Percentiles rank a stretch among this genome's conserved stretches.
Evolutionary conservation across 805 yeast genomes (phyloP).

Genomic region (Candida broadrunensis): DNA sequence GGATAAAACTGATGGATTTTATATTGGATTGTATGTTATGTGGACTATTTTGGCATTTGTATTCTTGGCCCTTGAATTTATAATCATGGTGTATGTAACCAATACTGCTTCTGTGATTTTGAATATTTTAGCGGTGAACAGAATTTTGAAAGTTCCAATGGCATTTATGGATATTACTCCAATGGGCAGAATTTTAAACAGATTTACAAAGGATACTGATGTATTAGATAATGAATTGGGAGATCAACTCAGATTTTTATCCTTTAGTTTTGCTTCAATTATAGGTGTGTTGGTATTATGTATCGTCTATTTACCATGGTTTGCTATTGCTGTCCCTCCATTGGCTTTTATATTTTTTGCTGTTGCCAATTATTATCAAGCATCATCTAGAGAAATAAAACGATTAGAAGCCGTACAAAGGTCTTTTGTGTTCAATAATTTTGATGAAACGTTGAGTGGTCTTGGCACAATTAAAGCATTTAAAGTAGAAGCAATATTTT

Average conservation of each 20-base stretch:
- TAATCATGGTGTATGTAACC: conserved; percentile 44
- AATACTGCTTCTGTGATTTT: conserved; percentile 50
- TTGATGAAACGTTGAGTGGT: conserved; percentile 70
- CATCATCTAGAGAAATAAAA: conserved; percentile 72
- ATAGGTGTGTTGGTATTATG: conserved; percentile 63
- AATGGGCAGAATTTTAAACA: conserved; percentile 73
- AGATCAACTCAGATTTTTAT: conserved; percentile 58
- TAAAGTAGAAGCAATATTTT: conserved; percentile 44
- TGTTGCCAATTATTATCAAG: conserved; percentile 58
- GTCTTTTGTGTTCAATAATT: conserved; percentile 67
- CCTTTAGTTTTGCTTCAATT: conserved; percentile 49
- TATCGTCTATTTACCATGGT: conserved; percentile 71
- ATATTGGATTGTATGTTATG: conserved; percentile 69
- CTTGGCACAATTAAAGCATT: conserved; percentile 63
- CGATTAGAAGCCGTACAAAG: conserved; percentile 71
- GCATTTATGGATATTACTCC: conserved; percentile 78
- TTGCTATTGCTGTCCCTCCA: conserved; percentile 64
- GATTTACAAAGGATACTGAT: conserved; percentile 84
- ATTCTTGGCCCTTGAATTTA: conserved; percentile 37
- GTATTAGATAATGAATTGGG: conserved; percentile 70
- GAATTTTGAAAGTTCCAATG: conserved; percentile 70
- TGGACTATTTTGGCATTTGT: conserved; percentile 47
- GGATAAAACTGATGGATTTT: conserved; percentile 45
- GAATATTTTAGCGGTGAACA: conserved; percentile 55
- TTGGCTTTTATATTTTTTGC: conserved; percentile 41